These are phyloP conservation scores for Torulaspora pretoriensis DNA, from an alignment of 1,139 yeast genomes.

Conservation along the genomic window DNA sequence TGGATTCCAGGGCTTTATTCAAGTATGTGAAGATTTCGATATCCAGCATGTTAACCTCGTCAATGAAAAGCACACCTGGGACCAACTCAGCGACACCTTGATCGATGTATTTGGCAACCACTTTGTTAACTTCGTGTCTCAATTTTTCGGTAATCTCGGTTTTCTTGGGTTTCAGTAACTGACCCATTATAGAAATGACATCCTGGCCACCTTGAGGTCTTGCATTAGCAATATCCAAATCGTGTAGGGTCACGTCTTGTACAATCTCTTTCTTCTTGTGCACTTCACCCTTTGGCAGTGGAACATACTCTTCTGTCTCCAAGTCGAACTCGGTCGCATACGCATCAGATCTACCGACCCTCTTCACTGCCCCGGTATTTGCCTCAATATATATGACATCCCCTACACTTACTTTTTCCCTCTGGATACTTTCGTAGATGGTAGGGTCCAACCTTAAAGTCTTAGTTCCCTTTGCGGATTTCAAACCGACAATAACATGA, in stretches of 20 bases:
- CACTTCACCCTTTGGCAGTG: conserved; percentile 97
- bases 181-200: conserved; percentile 98
- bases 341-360: conserved; percentile 97
- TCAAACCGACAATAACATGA: conserved; percentile 90
- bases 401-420: conserved; percentile 90
- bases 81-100: conserved; percentile 97
- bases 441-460: conserved; percentile 90
- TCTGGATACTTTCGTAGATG: conserved; percentile 91
- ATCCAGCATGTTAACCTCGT: conserved; percentile 97
- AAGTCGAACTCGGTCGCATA: conserved; percentile 97
- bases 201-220: conserved; percentile 99
- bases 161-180: conserved; percentile 88
- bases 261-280: conserved; percentile 98
- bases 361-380: conserved; percentile 93
- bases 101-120: conserved; percentile 91
- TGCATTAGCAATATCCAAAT: conserved; percentile 92
- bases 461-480: conserved; percentile 94
- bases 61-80: conserved; percentile 96
- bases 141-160: conserved; percentile 98
- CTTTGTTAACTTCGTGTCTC: conserved; percentile 89
- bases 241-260: conserved; percentile 95
- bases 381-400: conserved; percentile 97
- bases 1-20: conserved; percentile 86
- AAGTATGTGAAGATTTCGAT: conserved; percentile 92
- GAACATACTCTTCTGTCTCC: conserved; percentile 98